These are phyloP conservation scores for Exserohilum turcica DNA, from an alignment of 2,329 filamentous ascomycete species.

Conservation along the genomic window DNA sequence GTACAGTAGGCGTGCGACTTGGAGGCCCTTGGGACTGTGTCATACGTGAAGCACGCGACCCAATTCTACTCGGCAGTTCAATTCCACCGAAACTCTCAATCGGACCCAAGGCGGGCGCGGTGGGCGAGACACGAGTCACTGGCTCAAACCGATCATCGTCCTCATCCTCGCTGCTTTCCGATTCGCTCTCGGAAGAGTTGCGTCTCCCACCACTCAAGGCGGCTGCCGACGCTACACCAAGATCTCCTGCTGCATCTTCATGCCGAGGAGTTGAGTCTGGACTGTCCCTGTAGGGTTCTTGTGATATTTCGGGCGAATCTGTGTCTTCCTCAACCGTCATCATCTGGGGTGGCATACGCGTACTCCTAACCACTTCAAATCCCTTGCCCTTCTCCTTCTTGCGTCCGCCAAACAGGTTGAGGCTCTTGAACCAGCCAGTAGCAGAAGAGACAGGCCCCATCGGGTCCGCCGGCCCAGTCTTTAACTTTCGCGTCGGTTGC, in stretches of 20 bases:
- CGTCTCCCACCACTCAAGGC: slow-evolving; percentile 39
- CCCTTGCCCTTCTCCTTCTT: slow-evolving; percentile 95
- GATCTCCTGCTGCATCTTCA: slow-evolving; percentile 12
- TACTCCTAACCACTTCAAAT: slow-evolving; percentile 93
- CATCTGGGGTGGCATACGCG: slow-evolving; percentile 76
- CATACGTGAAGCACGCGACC: slow-evolving; percentile 61
- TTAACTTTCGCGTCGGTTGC: slow-evolving; percentile 79
- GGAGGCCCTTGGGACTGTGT: slow-evolving; percentile 26
- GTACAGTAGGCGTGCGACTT: slow-evolving; percentile 56
- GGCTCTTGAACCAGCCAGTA: slow-evolving; percentile 79
- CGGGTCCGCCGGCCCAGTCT: slow-evolving; percentile 93
- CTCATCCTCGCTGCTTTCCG: slow-evolving; percentile 51
- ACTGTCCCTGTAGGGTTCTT: slow-evolving; percentile 61
- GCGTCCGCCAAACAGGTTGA: slow-evolving; percentile 74
- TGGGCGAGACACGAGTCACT: slow-evolving; percentile 53
- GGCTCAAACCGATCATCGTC: slow-evolving; percentile 48
- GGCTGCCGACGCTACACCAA: slow-evolving; percentile 21
- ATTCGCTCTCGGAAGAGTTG: slow-evolving; percentile 51
- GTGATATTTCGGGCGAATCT: slow-evolving; percentile 40
- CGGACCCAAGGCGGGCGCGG: slow-evolving; percentile 63
- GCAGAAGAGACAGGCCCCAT: slow-evolving; percentile 89
- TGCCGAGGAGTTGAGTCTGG: slow-evolving; percentile 40
- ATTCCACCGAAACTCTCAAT: slow-evolving; percentile 65
- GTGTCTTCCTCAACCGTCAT: slow-evolving; percentile 70
- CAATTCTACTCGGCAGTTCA: slow-evolving; percentile 66